These are phyloP conservation scores for Colletotrichum sp. DNA, from an alignment of 2,329 filamentous ascomycete genomes.

Conservation along the genomic window DNA sequence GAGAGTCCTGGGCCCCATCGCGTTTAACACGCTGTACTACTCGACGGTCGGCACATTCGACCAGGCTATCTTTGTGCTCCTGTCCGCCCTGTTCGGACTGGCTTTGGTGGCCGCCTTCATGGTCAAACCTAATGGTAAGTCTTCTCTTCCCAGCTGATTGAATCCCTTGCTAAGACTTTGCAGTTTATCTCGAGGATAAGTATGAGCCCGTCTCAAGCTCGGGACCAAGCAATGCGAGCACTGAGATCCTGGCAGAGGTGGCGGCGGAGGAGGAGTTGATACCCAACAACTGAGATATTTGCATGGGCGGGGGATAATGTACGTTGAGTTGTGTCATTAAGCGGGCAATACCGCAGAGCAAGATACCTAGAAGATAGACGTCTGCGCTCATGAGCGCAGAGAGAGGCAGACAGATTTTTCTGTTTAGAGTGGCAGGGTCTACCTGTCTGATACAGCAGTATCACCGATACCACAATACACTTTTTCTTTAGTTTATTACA, in stretches of 20 bases:
- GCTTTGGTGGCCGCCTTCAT: constrained; percentile 73
- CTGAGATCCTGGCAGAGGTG: constrained; percentile 1
- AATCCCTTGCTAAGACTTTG: background rate
- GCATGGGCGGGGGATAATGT: background rate
- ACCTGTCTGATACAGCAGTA: background rate
- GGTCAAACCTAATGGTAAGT: constrained; percentile 75
- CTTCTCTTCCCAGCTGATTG: fast-evolving
- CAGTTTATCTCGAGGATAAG: constrained; percentile 18
- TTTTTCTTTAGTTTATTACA: background rate
- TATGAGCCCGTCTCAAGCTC: background rate
- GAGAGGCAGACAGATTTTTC: background rate
- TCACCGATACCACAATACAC: background rate
- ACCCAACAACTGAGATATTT: background rate
- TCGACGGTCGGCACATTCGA: constrained; percentile 78
- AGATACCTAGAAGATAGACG: constrained; percentile 10
- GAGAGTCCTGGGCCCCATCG: constrained; percentile 76
- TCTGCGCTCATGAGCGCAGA: background rate
- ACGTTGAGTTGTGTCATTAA: background rate
- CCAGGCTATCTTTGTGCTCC: constrained; percentile 81
- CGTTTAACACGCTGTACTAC: constrained; percentile 89
- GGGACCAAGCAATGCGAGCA: background rate
- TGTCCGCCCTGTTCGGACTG: constrained; percentile 69
- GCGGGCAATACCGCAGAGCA: background rate
- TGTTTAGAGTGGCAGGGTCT: background rate
- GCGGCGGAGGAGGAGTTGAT: constrained; percentile 6